phyloP scores from a whole-genome alignment of 179 eudicot genomes.

The Gypsophila paniculata region DNA sequence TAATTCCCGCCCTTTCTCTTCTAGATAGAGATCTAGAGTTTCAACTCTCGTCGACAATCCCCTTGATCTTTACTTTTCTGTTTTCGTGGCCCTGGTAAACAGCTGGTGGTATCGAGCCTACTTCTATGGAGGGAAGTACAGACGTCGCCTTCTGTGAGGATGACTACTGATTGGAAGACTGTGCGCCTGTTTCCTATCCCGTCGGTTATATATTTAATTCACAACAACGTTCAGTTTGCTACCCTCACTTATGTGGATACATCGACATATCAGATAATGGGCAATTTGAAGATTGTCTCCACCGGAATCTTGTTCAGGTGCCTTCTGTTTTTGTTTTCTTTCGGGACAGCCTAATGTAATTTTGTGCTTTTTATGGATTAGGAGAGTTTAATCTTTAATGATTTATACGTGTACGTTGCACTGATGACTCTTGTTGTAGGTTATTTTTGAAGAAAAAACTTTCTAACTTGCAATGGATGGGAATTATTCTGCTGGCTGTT shows the following conservation, averaged over 20 bases:
- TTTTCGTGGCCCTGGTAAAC: constrained; percentile 11
- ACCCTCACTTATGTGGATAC: constrained; percentile 88
- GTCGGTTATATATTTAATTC: constrained; percentile 79
- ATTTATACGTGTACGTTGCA: too few relatives aligned
- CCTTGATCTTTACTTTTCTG: not conserved
- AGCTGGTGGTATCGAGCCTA: constrained; percentile 76
- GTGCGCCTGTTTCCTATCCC: constrained; percentile 79
- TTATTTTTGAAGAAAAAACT: constrained; percentile 72
- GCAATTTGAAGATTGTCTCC: constrained; percentile 84
- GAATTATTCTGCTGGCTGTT: constrained; percentile 67
- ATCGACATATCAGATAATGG: constrained; percentile 92
- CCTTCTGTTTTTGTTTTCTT: not conserved
- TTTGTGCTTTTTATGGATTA: not conserved
- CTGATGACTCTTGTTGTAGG: constrained; percentile 34
- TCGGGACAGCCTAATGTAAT: constrained; percentile 13
- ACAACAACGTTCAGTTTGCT: constrained; percentile 92
- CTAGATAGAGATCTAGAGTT: not conserved
- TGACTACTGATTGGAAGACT: constrained; percentile 87
- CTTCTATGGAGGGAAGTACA: constrained; percentile 70
- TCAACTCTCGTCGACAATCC: constrained; percentile 4
- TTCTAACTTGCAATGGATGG: constrained; percentile 90
- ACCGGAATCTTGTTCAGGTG: constrained; percentile 87
- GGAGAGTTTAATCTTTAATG: not conserved
- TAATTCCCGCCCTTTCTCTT: constrained; percentile 20
- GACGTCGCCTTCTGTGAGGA: constrained; percentile 60